These are phyloP conservation scores for Heterobasidion irregulare DNA, from an alignment of 1,284 basidiomycete genomes.

Conservation along the genomic window DNA sequence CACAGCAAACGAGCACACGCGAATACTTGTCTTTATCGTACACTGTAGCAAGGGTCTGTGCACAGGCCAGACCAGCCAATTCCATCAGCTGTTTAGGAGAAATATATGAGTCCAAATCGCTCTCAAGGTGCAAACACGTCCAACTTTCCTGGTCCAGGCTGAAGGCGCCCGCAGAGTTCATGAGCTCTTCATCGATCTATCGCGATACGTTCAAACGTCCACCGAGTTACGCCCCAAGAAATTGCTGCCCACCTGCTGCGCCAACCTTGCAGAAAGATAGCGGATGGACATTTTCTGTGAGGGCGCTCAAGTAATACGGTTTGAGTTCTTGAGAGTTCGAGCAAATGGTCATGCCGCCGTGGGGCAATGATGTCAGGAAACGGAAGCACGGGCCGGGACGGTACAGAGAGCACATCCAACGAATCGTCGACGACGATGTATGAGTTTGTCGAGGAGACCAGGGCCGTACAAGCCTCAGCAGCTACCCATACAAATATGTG, in stretches of 20 bases:
- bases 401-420: too few relatives aligned
- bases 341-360: too few relatives aligned
- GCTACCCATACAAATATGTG: too few relatives aligned
- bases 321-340: too few relatives aligned
- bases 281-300: constrained; percentile 49
- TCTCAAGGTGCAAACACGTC: not conserved
- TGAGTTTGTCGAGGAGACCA: too few relatives aligned
- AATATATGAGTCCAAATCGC: not conserved
- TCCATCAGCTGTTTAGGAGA: constrained; percentile 79
- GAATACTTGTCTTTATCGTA: constrained; percentile 63
- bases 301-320: too few relatives aligned
- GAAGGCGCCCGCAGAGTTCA: constrained; percentile 80
- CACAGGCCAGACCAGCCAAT: constrained; percentile 94
- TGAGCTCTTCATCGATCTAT: constrained; percentile 89
- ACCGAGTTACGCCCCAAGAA: constrained; percentile 1
- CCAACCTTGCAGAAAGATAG: constrained; percentile 71
- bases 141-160: constrained; percentile 76
- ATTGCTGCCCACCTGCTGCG: constrained; percentile 57
- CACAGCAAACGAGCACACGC: constrained; percentile 87
- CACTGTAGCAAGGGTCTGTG: constrained; percentile 76
- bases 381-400: too few relatives aligned
- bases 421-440: too few relatives aligned
- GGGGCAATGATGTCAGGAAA: too few relatives aligned
- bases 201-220: not conserved
- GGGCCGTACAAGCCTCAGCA: too few relatives aligned